Conservation (phyloP, 2,329 filamentous ascomycete genomes). For the Arthrobotrys musiformis region DNA sequence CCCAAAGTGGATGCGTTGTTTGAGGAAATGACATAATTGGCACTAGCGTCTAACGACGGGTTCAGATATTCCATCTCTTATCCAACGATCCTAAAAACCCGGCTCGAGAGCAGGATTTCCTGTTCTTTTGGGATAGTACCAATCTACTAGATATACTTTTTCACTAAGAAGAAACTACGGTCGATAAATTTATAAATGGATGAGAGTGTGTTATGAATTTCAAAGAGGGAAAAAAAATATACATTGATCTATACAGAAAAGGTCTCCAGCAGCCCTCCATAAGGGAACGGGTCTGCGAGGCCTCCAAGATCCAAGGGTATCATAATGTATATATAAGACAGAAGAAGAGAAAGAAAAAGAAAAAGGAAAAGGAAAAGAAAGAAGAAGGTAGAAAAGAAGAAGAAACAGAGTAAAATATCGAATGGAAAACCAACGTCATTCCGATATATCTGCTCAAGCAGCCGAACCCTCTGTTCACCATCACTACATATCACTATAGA, state of each 20-base stretch:
- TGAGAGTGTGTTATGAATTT: neutral
- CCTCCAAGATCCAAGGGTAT: constrained; percentile 36
- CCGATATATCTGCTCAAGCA: constrained; percentile 28
- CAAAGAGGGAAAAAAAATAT: neutral
- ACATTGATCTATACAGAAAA: constrained; percentile 7
- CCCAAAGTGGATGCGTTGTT: no score
- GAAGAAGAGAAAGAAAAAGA: neutral
- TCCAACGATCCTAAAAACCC: no score
- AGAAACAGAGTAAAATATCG: neutral
- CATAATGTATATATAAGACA: constrained; percentile 18
- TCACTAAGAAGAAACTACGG: no score
- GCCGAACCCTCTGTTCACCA: neutral
- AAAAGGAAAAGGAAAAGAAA: neutral
- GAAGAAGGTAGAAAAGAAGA: neutral
- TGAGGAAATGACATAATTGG: no score
- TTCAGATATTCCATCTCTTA: no score
- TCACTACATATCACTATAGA: constrained; percentile 12
- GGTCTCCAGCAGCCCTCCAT: neutral
- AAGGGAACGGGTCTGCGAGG: neutral
- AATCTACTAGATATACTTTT: no score
- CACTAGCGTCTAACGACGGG: no score
- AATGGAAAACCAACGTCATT: constrained; percentile 14
- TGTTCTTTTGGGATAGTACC: no score
- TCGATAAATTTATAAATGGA: no score
- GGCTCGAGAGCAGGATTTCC: no score